These are phyloP conservation scores for Cenchrus americanus DNA, from an alignment of 176 grass and related monocot species.

Conservation along the genomic window DNA sequence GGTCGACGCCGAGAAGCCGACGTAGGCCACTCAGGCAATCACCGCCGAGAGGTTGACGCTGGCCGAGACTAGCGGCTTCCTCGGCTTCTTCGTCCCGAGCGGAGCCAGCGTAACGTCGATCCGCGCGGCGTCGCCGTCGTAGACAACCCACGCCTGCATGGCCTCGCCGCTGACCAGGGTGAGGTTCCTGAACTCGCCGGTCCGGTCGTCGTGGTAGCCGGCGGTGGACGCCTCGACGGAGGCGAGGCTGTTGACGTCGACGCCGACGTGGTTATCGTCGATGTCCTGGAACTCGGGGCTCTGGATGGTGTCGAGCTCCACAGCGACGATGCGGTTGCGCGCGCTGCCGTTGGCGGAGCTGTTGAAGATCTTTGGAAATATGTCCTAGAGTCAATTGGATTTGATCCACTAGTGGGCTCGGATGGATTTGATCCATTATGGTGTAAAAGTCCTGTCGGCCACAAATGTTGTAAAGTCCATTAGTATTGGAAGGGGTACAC, in stretches of 20 bases:
- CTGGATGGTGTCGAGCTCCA: slow-evolving; percentile 41
- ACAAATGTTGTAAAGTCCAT: no score
- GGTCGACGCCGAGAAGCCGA: slow-evolving; percentile 63
- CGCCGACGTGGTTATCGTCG: slow-evolving; percentile 34
- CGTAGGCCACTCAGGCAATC: not conserved
- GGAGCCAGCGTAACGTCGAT: slow-evolving; percentile 33
- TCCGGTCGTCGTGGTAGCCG: slow-evolving; percentile 28
- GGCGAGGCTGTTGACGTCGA: slow-evolving; percentile 26
- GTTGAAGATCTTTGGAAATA: no score
- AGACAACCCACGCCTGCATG: slow-evolving; percentile 35
- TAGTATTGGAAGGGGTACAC: no score
- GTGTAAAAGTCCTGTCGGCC: no score
- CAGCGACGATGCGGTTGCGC: slow-evolving; percentile 7
- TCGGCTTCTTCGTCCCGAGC: not conserved
- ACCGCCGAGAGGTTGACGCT: slow-evolving; percentile 21
- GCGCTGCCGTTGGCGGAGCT: not conserved
- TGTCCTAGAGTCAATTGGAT: no score
- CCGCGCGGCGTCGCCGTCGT: not conserved
- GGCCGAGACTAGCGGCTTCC: slow-evolving; percentile 1
- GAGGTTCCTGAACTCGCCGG: not conserved
- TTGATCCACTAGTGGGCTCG: no score
- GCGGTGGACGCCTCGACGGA: not conserved
- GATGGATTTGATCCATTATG: no score
- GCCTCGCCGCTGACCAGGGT: not conserved
- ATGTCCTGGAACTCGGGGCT: slow-evolving; percentile 7